These are phyloP conservation scores for Phylloporus sp. DNA, from an alignment of 768 basidiomycete genomes.

Conservation along the genomic window DNA sequence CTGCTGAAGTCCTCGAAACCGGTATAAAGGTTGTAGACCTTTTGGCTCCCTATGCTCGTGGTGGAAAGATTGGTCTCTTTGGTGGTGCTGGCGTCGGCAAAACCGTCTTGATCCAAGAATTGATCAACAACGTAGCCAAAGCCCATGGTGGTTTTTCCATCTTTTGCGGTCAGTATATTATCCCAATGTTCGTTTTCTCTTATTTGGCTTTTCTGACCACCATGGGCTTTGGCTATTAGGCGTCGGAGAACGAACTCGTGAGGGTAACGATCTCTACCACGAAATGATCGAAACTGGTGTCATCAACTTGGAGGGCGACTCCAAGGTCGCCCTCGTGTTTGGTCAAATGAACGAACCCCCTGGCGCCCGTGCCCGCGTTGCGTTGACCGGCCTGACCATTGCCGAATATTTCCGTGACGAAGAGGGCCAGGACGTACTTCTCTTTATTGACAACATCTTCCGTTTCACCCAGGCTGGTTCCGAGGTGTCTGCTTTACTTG, in stretches of 20 bases:
- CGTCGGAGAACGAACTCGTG: constrained; percentile 99
- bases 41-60: constrained; percentile 98
- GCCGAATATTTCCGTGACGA: constrained; percentile 99
- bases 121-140: constrained; percentile 99
- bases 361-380: constrained; percentile 99
- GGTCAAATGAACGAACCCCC: constrained; percentile 99
- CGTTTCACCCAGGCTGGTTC: constrained; percentile 99
- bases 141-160: constrained; percentile 99
- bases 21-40: constrained; percentile 99
- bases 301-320: constrained; percentile 99
- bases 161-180: constrained; percentile 71
- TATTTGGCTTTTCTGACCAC: no score
- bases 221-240: no score
- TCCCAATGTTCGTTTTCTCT: no score
- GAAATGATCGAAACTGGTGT: constrained; percentile 99
- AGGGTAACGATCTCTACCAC: constrained; percentile 99
- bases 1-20: constrained; percentile 97
- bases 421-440: constrained; percentile 99
- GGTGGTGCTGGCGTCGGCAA: constrained; percentile 99
- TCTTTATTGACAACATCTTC: constrained; percentile 99
- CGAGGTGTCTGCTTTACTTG: constrained; percentile 98
- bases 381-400: constrained; percentile 97
- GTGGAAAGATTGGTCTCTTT: constrained; percentile 99
- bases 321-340: constrained; percentile 99
- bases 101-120: constrained; percentile 98